phyloP scores from a whole-genome alignment of 352 stramenopile genomes.

The Halophytophthora polymorphica region DNA sequence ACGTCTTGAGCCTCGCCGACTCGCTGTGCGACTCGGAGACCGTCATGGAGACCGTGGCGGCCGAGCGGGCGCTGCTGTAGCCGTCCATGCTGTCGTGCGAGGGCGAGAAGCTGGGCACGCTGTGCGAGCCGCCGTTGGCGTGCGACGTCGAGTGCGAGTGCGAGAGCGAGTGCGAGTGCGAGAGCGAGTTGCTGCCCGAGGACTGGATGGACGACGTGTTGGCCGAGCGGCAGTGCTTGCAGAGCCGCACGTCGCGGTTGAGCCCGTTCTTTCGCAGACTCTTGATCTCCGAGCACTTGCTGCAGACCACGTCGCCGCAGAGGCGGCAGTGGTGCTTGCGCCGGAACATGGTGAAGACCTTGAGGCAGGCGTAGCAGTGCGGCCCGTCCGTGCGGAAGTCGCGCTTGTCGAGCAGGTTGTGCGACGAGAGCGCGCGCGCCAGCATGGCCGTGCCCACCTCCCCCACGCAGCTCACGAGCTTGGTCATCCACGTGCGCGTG shows the following conservation, averaged over 20 bases:
- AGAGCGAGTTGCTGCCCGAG: constrained; percentile 32
- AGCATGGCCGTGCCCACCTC: constrained; percentile 70
- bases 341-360: constrained; percentile 70
- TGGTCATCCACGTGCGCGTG: constrained; percentile 81
- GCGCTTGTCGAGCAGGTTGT: constrained; percentile 66
- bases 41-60: constrained; percentile 24
- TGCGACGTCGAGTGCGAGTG: constrained; percentile 17
- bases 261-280: constrained; percentile 56
- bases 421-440: constrained; percentile 53
- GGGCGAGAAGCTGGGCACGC: constrained; percentile 45
- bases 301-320: constrained; percentile 82
- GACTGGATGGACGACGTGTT: constrained; percentile 63
- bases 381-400: constrained; percentile 78
- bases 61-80: constrained; percentile 28
- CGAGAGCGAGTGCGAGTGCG: too few species aligned
- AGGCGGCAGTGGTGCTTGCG: constrained; percentile 86
- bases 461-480: constrained; percentile 67
- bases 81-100: constrained; percentile 60
- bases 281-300: constrained; percentile 82
- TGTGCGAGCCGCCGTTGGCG: constrained; percentile 15
- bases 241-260: constrained; percentile 79
- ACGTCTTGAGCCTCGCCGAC: constrained; percentile 38
- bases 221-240: constrained; percentile 53
- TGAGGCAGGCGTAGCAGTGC: constrained; percentile 70
- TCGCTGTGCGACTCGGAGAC: constrained; percentile 62